These are phyloP conservation scores for Elsinoe ampelina DNA, from an alignment of 2,329 filamentous ascomycete genomes.

Conservation along the genomic window DNA sequence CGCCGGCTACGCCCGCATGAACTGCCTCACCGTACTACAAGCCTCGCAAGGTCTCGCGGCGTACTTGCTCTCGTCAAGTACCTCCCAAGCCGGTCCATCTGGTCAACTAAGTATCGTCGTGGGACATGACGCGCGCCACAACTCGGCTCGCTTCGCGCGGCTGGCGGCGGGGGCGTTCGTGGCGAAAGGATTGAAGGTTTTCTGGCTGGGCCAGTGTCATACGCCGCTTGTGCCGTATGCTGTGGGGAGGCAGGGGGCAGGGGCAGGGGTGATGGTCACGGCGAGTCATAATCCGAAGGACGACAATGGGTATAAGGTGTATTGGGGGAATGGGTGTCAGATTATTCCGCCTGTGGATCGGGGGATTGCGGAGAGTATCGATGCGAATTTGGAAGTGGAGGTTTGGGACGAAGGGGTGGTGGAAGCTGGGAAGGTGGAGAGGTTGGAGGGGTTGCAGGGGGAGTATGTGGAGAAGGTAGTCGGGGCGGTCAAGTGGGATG, in stretches of 20 bases:
- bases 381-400: slow-evolving; percentile 44
- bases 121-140: slow-evolving; percentile 54
- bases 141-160: slow-evolving; percentile 52
- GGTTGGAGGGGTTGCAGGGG: neutral
- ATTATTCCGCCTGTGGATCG: slow-evolving; percentile 55
- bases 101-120: slow-evolving; percentile 47
- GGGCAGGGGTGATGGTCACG: slow-evolving; percentile 56
- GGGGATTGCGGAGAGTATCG: slow-evolving; percentile 49
- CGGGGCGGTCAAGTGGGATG: neutral
- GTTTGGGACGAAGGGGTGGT: slow-evolving; percentile 32
- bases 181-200: slow-evolving; percentile 49
- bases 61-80: slow-evolving; percentile 39
- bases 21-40: slow-evolving; percentile 33
- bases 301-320: slow-evolving; percentile 61
- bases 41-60: slow-evolving; percentile 56
- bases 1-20: slow-evolving; percentile 49
- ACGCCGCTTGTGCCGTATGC: slow-evolving; percentile 56
- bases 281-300: slow-evolving; percentile 56
- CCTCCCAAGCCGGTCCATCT: slow-evolving; percentile 25
- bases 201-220: slow-evolving; percentile 49
- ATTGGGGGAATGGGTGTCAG: slow-evolving; percentile 56
- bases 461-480: slow-evolving; percentile 1
- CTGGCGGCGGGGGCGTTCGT: slow-evolving; percentile 52
- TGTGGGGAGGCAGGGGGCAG: slow-evolving; percentile 44
- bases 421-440: neutral